Evolutionary conservation across 78 protist species (phyloP).

Genomic region (Emiliania huxleyi): DNA sequence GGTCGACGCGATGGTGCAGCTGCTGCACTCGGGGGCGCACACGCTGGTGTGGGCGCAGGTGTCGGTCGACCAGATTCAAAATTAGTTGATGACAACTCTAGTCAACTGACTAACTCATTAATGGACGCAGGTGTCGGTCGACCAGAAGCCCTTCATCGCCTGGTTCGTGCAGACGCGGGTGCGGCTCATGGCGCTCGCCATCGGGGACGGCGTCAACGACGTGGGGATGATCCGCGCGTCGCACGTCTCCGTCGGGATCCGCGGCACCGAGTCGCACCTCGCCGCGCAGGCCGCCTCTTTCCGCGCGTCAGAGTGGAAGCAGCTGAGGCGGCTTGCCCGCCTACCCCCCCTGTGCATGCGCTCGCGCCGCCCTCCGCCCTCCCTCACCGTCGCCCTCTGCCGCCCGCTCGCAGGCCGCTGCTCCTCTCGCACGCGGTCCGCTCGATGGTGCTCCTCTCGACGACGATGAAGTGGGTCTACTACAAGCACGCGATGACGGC

Average conservation of each 20-base stretch:
- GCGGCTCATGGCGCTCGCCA: slow-evolving; percentile 48
- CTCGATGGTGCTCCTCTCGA: neutral
- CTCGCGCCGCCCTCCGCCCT: no score
- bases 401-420: no score
- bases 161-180: slow-evolving; percentile 9
- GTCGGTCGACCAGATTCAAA: slow-evolving; percentile 71
- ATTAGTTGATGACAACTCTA: no score
- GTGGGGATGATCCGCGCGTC: slow-evolving; percentile 82
- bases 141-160: slow-evolving; percentile 82
- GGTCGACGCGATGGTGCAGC: neutral
- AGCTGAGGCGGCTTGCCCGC: no score
- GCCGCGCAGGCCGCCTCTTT: neutral
- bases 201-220: slow-evolving; percentile 90
- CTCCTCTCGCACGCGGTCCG: neutral
- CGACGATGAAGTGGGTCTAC: neutral
- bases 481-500: slow-evolving; percentile 3
- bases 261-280: slow-evolving; percentile 62
- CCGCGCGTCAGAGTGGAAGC: neutral
- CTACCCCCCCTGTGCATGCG: no score
- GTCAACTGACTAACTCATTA: no score
- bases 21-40: neutral
- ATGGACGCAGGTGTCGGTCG: neutral
- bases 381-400: no score
- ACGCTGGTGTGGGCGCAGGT: neutral
- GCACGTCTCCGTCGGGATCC: slow-evolving; percentile 89